A percentile compares a stretch with the other conserved stretches of the same genome.
phyloP scores from a whole-genome alignment of 2,329 filamentous ascomycete species.

The Monilinia laxa region DNA sequence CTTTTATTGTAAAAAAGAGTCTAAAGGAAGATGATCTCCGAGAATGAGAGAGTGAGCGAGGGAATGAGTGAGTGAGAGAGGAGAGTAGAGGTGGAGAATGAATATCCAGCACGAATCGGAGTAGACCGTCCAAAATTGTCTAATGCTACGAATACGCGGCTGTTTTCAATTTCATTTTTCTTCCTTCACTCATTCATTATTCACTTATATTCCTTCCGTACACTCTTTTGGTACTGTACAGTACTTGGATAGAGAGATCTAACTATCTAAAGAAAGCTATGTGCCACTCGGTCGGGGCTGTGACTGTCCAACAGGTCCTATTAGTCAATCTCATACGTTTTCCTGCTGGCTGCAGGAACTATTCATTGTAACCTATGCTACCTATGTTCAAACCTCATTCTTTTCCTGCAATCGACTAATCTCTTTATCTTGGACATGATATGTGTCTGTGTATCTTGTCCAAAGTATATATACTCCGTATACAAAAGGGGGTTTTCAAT shows the following conservation, averaged over 20 bases:
- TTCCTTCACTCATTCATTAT: neutral
- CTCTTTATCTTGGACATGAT: neutral
- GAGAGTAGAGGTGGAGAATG: conserved; percentile 10
- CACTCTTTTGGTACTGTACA: too few species aligned
- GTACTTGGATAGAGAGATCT: too few species aligned
- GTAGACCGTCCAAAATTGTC: neutral
- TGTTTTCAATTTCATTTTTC: neutral
- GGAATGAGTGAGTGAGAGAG: too few species aligned
- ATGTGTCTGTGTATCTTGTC: neutral
- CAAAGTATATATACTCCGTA: too few species aligned
- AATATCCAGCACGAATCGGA: conserved; percentile 14
- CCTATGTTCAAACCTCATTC: neutral
- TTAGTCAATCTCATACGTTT: neutral
- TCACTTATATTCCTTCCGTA: neutral
- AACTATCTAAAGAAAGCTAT: too few species aligned
- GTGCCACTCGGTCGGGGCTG: too few species aligned
- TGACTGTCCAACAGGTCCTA: too few species aligned
- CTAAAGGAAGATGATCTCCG: neutral
- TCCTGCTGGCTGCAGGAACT: neutral
- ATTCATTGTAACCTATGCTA: neutral
- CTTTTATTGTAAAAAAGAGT: conserved; percentile 6
- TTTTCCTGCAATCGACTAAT: neutral
- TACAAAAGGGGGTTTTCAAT: neutral
- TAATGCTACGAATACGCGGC: conserved; percentile 1
- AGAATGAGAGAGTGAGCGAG: neutral